Evolutionary conservation across 2,329 filamentous ascomycete species (phyloP), one percentile per base, ranked within the genome.

Genomic region (Scedosporium boydii): DNA sequence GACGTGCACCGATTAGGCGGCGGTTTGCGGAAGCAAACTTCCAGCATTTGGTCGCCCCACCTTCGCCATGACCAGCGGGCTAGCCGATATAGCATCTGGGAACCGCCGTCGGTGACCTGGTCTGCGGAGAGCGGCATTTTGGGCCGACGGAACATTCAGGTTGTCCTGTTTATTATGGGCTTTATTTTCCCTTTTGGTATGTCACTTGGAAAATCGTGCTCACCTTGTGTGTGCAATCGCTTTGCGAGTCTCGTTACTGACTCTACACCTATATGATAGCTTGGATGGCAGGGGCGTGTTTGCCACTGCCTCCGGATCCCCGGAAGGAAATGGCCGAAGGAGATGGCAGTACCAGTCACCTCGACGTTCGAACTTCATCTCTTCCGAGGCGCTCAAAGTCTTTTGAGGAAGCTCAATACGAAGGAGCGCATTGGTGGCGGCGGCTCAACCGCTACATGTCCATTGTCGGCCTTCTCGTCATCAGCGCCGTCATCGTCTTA

Each of bases 231-330:
- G 34, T 38, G 34, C 10, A 38, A 38, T 38, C 34, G 34, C 12
- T 34, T 38, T 12, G 10, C 3, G 3, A 6, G 6, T 48, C 44
- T 48, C n/a, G 3, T 12, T 27, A 55, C 58, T 48, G 10, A 59
- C 21, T 46, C 46, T 48, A 41, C 62, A 26, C 57, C 10, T 21
- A 9, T 61, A 64, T 55, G 61, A 58, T 67, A 88, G 88, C 87
- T 62, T 96, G 91, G 91, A 89, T 93, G 77, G 78, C 91, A 65
- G 91, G 87, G 1, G 84, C 90, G 1, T 80, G 93, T 61, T 77
- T 95, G 12, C 89, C 90, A 1, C 74, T 96, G 6, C 89, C 89
- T 9, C 77, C 77, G 1, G 80, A 81, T 62, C 82, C 86, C 7
- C 74, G 78, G 2, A 58, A 46, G 26, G 44, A 62, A 16, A 59